phyloP scores from a whole-genome alignment of 164 flowering plant genomes.

The Paratinospora sagittata region DNA sequence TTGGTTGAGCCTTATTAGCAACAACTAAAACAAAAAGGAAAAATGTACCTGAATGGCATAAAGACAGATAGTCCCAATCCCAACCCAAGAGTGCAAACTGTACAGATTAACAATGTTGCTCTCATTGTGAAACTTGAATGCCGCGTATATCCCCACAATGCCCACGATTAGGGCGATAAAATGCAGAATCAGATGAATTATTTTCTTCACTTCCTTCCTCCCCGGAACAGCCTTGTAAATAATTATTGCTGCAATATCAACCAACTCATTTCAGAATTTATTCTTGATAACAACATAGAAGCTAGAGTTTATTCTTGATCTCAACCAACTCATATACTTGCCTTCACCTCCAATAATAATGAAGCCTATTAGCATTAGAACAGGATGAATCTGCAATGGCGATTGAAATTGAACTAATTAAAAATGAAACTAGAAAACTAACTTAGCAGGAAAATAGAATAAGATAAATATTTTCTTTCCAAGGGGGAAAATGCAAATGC shows the following conservation, averaged over 20 bases:
- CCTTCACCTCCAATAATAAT: conserved; percentile 95
- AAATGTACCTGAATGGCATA: conserved; percentile 78
- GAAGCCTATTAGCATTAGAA: conserved; percentile 83
- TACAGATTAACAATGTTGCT: conserved; percentile 74
- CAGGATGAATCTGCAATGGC: conserved; percentile 82
- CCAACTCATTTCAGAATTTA: conserved; percentile 8
- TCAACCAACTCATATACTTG: conserved; percentile 19
- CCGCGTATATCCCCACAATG: conserved; percentile 62
- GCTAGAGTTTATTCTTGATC: no score
- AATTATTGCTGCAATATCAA: conserved; percentile 72
- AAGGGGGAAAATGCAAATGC: not conserved
- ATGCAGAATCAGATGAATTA: conserved; percentile 73
- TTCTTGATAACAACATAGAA: no score
- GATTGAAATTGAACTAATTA: not conserved
- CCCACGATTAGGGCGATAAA: conserved; percentile 73
- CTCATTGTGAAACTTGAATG: conserved; percentile 84
- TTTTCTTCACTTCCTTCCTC: conserved; percentile 63
- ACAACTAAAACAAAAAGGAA: not conserved
- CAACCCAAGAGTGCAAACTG: conserved; percentile 95
- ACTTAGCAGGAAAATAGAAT: not conserved
- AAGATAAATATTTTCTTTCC: not conserved
- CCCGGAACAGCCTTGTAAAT: conserved; percentile 72
- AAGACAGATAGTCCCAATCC: conserved; percentile 61
- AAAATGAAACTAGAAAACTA: not conserved
- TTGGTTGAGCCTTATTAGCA: no score